A percentile compares a stretch with the other conserved stretches of the same genome.
These are phyloP conservation scores for Hymenoscyphus occultus DNA, from an alignment of 2,329 filamentous ascomycete species.

Conservation along the genomic window DNA sequence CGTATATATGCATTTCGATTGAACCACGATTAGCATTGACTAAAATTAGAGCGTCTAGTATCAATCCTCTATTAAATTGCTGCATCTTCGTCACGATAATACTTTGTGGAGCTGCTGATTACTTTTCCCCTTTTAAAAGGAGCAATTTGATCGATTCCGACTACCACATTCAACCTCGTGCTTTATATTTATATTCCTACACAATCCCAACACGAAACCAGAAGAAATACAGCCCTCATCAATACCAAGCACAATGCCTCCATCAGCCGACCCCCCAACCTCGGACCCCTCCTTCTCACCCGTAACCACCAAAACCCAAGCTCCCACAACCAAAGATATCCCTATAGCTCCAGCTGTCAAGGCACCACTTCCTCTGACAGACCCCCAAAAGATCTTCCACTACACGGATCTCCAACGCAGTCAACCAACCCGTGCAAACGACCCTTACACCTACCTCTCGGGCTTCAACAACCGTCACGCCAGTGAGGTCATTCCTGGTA, in stretches of 20 bases:
- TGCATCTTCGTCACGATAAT: not conserved
- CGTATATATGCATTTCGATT: not conserved
- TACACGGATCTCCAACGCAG: constrained; percentile 59
- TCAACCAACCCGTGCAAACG: constrained; percentile 50
- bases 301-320: not conserved
- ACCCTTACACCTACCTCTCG: constrained; percentile 53
- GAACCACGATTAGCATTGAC: not conserved
- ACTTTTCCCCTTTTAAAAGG: not conserved
- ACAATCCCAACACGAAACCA: not conserved
- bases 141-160: not conserved
- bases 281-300: not conserved
- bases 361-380: constrained; percentile 24
- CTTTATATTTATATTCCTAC: not conserved
- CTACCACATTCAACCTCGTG: not conserved
- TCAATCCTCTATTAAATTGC: not conserved
- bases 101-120: not conserved
- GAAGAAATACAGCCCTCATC: not conserved
- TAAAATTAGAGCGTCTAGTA: not conserved
- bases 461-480: constrained; percentile 51
- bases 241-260: not conserved
- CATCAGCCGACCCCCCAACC: not conserved
- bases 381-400: constrained; percentile 50
- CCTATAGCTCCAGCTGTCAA: constrained; percentile 15
- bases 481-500: constrained; percentile 43
- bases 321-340: constrained; percentile 8